These are phyloP conservation scores for Lentinula detonsa DNA, from an alignment of 768 basidiomycete species.

Conservation along the genomic window DNA sequence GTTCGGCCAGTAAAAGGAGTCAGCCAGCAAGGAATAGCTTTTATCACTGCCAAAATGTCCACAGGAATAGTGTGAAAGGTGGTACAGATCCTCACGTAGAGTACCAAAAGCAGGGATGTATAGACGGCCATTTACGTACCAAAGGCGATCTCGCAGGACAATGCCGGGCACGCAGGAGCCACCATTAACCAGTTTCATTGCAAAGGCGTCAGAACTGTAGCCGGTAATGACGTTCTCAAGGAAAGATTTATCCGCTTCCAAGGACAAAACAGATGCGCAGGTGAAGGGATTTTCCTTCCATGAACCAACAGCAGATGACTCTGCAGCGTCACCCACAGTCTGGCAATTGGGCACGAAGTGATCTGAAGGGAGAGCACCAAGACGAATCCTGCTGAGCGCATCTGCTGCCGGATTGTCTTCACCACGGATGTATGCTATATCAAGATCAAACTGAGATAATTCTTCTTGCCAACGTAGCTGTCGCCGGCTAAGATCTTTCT, in stretches of 20 bases:
- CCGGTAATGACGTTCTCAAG: no score
- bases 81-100: constrained; percentile 5
- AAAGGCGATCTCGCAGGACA: background rate
- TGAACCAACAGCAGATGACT: constrained; percentile 22
- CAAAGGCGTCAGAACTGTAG: no score
- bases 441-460: constrained; percentile 22
- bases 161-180: background rate
- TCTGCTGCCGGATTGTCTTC: no score
- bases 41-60: constrained; percentile 16
- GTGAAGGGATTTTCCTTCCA: constrained; percentile 10
- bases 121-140: constrained; percentile 2
- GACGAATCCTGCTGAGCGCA: no score
- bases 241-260: no score
- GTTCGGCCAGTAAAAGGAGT: constrained; percentile 14
- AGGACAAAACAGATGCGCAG: no score
- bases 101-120: background rate
- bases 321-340: constrained; percentile 13
- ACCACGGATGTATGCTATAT: constrained; percentile 9
- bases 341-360: no score
- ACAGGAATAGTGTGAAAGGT: constrained; percentile 9
- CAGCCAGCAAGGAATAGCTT: constrained; percentile 4
- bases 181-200: background rate
- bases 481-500: constrained; percentile 17
- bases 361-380: constrained; percentile 3
- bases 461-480: constrained; percentile 24